Evolutionary conservation across 2,329 filamentous ascomycete species (phyloP), one percentile per base, ranked within the genome.

Genomic region (Aureobasidium mangrovei): DNA sequence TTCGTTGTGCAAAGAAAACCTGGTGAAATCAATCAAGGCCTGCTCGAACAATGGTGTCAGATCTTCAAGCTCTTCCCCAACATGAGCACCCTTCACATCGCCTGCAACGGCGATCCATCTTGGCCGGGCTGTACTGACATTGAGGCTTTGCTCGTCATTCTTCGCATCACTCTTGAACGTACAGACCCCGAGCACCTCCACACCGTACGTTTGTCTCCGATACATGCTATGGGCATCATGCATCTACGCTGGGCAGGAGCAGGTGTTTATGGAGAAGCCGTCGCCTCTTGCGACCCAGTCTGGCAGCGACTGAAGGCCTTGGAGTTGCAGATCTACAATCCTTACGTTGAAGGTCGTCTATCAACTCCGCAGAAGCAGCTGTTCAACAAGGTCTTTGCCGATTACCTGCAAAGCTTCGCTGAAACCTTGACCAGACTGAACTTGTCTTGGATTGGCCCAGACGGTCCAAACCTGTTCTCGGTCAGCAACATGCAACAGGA

Each of bases 201-300:
- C 26, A 57, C 56, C 3, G 32, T 69, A 2, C 56, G 52, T 3
- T 29, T 67, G 9, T 28, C 46, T 7, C 64, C 66, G 0, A 55
- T 66, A 12, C 64, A 67, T 44, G 61, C 61, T 7, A 63, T 64
- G 51, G 64, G 65, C 40, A 62, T 69, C 38, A 31, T 69, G 8
- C 64, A 65, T 44, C 57, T 68, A 24, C 64, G 66, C 35, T 68
- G 67, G 65, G 51, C 57, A 7, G 59, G 62, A 28, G 60, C 64
- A 31, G 59, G 56, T 18, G 61, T 63, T 6, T 64, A 64, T 33
- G 53, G 59, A 12, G 41, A 58, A 28, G 49, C 57, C 9, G 39
- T 57, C 28, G 38, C 48, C 46, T 48, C 39, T 4, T 27, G 35
- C 7, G 10, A 39, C 26, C 48, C 48, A 8, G 38, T 59, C 24